Conservation (phyloP, 306 rosid species). For the Cicer arietinum region DNA sequence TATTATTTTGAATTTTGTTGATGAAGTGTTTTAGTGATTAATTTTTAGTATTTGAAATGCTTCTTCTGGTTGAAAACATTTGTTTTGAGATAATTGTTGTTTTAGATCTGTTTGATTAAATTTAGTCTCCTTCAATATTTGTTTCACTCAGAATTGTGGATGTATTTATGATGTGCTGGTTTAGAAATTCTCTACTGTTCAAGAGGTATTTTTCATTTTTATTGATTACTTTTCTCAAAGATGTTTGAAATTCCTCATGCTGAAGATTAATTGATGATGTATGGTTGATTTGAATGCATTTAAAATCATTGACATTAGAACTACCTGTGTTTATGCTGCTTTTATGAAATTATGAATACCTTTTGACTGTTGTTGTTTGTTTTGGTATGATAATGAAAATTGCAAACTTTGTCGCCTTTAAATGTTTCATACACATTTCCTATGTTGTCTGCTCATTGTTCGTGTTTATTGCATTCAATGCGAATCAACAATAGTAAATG, state of each 20-base stretch:
- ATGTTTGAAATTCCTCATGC: background rate
- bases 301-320: no score
- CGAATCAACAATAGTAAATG: background rate
- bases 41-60: slow-evolving; percentile 47
- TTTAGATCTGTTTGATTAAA: slow-evolving; percentile 61
- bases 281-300: no score
- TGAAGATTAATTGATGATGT: no score
- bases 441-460: background rate
- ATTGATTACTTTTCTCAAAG: slow-evolving; percentile 7
- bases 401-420: background rate
- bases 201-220: slow-evolving; percentile 30
- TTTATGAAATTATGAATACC: no score
- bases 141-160: slow-evolving; percentile 40
- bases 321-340: no score
- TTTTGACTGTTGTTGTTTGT: no score
- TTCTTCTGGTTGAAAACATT: slow-evolving; percentile 36
- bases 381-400: background rate
- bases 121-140: slow-evolving; percentile 35
- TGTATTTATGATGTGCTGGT: slow-evolving; percentile 39
- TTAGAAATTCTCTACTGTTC: slow-evolving; percentile 9
- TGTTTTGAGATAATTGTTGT: slow-evolving; percentile 38
- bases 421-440: slow-evolving; percentile 11
- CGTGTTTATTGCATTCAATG: slow-evolving; percentile 30
- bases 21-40: slow-evolving; percentile 35
- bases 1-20: slow-evolving; percentile 37